Evolutionary conservation across 2,329 filamentous ascomycete genomes (phyloP).

Genomic region (Diplodia intermedia): DNA sequence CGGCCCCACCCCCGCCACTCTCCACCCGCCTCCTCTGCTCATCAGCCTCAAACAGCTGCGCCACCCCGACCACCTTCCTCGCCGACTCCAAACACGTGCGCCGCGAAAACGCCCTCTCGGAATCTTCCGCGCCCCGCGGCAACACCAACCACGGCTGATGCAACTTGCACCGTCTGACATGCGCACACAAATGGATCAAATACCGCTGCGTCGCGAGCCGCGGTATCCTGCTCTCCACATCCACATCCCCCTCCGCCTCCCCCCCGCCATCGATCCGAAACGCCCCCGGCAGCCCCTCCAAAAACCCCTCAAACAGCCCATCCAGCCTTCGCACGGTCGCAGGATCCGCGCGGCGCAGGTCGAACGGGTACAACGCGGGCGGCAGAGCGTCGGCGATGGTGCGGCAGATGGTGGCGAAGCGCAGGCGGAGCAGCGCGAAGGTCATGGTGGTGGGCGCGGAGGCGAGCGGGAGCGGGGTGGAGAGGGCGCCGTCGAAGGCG

Average conservation of each 20-base stretch:
- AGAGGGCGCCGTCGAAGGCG: slow-evolving; percentile 42
- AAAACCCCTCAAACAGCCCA: background rate
- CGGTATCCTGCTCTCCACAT: background rate
- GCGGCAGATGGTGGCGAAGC: slow-evolving; percentile 42
- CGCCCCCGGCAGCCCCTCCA: background rate
- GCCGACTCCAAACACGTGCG: background rate
- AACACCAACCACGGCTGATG: slow-evolving; percentile 1
- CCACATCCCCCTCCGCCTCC: background rate
- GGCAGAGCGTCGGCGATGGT: slow-evolving; percentile 47
- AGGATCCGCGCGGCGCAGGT: slow-evolving; percentile 26
- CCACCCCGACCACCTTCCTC: background rate
- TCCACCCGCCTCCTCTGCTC: background rate
- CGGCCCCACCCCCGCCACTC: background rate
- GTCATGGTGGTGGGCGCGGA: slow-evolving; percentile 50
- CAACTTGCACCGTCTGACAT: background rate
- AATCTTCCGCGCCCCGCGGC: background rate
- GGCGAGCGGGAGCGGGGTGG: slow-evolving; percentile 16
- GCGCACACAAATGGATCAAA: background rate
- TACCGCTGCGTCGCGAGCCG: background rate
- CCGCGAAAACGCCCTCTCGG: background rate
- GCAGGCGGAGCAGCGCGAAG: slow-evolving; percentile 46
- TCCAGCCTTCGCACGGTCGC: background rate
- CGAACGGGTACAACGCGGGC: slow-evolving; percentile 30
- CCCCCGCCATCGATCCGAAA: background rate
- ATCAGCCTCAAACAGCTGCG: background rate